A percentile compares a stretch with the other conserved stretches of the same genome.
phyloP scores from a whole-genome alignment of 345 rosid genomes.

The Raphanus sativus region DNA sequence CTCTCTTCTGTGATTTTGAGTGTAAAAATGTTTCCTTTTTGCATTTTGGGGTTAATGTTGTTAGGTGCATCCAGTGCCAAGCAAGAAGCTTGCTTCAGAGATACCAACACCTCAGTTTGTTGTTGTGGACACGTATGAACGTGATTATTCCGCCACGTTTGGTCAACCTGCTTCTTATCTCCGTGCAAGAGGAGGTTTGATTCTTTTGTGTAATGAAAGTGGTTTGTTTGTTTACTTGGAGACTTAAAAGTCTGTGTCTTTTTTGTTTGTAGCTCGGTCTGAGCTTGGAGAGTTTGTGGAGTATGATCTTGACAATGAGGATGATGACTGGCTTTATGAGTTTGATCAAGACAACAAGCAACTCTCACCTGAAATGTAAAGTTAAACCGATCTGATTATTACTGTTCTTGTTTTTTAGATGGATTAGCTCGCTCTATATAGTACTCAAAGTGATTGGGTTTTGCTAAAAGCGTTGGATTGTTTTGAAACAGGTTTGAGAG shows the following conservation, averaged over 20 bases:
- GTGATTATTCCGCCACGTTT: constrained; percentile 80
- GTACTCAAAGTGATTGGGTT: not conserved
- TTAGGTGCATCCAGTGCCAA: constrained; percentile 55
- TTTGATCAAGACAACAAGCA: constrained; percentile 51
- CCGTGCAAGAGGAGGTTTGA: constrained; percentile 87
- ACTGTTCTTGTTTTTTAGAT: not conserved
- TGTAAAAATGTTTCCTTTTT: not conserved
- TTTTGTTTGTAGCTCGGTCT: constrained; percentile 59
- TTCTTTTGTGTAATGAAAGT: not conserved
- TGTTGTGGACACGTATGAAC: constrained; percentile 83
- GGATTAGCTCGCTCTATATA: not conserved
- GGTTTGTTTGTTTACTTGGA: not conserved
- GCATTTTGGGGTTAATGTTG: not conserved
- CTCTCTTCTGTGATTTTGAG: not conserved
- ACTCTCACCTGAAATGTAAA: constrained; percentile 71
- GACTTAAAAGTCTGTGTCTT: not conserved
- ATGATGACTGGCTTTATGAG: constrained; percentile 90
- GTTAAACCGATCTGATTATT: not conserved
- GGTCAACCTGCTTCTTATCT: constrained; percentile 77
- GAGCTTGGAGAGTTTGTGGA: constrained; percentile 98
- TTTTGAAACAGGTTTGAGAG: constrained; percentile 62
- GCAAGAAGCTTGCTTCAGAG: constrained; percentile 72
- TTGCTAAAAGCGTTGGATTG: not conserved
- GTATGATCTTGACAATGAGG: constrained; percentile 96
- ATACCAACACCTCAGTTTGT: constrained; percentile 93